Conservation (phyloP, 495 filamentous ascomycete genomes). For the Penicillium paxilli region DNA sequence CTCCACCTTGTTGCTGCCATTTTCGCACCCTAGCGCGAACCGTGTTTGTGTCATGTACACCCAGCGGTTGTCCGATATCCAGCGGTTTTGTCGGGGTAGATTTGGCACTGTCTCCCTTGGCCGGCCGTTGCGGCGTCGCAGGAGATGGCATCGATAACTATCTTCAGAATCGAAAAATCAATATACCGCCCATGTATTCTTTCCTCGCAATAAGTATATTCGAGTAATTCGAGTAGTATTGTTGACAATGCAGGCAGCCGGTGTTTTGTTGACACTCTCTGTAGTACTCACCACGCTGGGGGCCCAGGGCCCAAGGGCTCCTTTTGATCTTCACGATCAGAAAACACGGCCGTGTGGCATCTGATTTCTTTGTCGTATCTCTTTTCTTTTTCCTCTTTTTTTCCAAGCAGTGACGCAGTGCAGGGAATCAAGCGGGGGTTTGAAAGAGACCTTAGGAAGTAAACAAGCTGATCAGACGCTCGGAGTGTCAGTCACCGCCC, state of each 20-base stretch:
- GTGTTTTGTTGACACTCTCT: slow-evolving; percentile 8
- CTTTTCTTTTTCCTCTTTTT: slow-evolving; percentile 1
- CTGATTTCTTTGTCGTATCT: slow-evolving; percentile 6
- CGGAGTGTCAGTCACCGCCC: slow-evolving; percentile 4
- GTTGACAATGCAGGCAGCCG: slow-evolving; percentile 13
- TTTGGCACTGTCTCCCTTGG: slow-evolving; percentile 40
- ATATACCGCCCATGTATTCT: not conserved
- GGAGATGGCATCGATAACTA: slow-evolving; percentile 48
- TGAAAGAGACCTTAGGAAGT: too few species aligned
- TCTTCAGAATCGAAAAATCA: slow-evolving; percentile 1
- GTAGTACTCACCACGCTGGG: slow-evolving; percentile 17
- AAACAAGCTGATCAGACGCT: slow-evolving; percentile 16
- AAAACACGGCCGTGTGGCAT: slow-evolving; percentile 5
- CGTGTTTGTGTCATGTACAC: slow-evolving; percentile 56
- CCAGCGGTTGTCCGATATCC: slow-evolving; percentile 53
- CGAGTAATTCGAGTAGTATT: slow-evolving; percentile 7
- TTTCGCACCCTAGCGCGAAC: slow-evolving; percentile 69
- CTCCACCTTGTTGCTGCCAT: slow-evolving; percentile 72
- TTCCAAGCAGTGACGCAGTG: not conserved
- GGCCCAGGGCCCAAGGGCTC: slow-evolving; percentile 3
- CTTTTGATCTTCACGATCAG: not conserved
- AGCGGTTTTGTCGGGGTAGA: slow-evolving; percentile 38
- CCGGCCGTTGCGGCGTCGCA: slow-evolving; percentile 42
- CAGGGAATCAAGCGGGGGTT: slow-evolving; percentile 6
- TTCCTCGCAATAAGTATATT: slow-evolving; percentile 1